A percentile compares a stretch with the other conserved stretches of the same genome.
These are phyloP conservation scores for Phyllosticta capitalensis DNA, from an alignment of 2,329 filamentous ascomycete genomes.

Conservation along the genomic window DNA sequence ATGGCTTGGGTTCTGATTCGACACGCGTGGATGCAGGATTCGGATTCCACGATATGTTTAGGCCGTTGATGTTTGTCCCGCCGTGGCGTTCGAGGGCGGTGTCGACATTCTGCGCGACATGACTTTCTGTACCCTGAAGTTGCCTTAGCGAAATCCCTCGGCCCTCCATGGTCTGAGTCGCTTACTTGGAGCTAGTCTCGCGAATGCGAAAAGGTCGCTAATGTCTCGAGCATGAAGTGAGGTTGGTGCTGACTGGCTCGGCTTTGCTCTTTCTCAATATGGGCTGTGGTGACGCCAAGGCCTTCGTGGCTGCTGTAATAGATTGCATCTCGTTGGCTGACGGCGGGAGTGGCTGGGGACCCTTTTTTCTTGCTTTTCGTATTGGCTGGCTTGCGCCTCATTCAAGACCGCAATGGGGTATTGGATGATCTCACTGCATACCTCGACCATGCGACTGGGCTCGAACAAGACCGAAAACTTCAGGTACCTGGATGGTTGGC, in stretches of 20 bases:
- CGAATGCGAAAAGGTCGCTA: background rate
- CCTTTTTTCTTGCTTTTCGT: background rate
- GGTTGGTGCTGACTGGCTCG: background rate
- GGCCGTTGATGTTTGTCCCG: background rate
- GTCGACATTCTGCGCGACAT: background rate
- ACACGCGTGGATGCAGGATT: background rate
- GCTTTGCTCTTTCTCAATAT: background rate
- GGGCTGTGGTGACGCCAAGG: background rate
- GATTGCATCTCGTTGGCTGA: background rate
- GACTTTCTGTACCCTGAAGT: background rate
- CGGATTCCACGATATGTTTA: background rate
- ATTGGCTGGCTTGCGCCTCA: background rate
- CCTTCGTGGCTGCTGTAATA: background rate
- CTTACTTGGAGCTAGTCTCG: background rate
- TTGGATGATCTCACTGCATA: background rate
- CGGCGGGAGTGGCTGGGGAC: background rate
- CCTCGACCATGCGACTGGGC: background rate
- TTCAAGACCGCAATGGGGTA: background rate
- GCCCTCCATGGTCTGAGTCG: background rate
- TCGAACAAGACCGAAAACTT: background rate
- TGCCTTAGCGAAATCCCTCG: background rate
- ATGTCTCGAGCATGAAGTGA: background rate
- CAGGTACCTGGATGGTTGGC: background rate
- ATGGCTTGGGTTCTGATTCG: background rate
- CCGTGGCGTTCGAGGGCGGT: background rate